phyloP scores from a whole-genome alignment of 495 filamentous ascomycete species.

The Xylaria intraflava region DNA sequence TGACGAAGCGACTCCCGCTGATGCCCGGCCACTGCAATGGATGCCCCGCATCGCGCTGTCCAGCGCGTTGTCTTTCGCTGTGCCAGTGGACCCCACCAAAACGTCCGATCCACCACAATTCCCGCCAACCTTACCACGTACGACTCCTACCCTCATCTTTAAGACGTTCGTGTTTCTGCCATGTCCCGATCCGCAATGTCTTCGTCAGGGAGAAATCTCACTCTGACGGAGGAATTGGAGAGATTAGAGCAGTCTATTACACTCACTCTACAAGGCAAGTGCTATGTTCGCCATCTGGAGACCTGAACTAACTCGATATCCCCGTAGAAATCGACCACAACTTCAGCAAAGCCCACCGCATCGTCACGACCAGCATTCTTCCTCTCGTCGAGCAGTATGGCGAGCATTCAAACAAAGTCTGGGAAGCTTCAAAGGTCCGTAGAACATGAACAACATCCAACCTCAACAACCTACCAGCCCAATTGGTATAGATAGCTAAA shows the following conservation, averaged over 20 bases:
- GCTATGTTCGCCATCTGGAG: not conserved
- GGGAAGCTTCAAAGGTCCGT: conserved; percentile 87
- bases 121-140: conserved; percentile 2
- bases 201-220: conserved; percentile 57
- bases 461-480: not conserved
- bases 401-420: conserved; percentile 86
- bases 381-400: conserved; percentile 96
- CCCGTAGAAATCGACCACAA: conserved; percentile 89
- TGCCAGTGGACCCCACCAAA: conserved; percentile 8
- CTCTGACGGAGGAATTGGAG: conserved; percentile 90
- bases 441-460: conserved; percentile 1
- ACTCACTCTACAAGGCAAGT: conserved; percentile 82
- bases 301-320: conserved; percentile 7
- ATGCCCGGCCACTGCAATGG: not conserved
- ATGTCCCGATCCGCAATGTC: conserved; percentile 39
- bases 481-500: conserved; percentile 10
- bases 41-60: conserved; percentile 14
- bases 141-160: not conserved
- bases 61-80: not conserved
- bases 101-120: not conserved
- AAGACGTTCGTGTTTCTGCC: conserved; percentile 4
- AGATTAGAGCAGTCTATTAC: conserved; percentile 96
- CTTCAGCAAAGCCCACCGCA: conserved; percentile 93
- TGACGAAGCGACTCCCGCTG: no score
- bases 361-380: conserved; percentile 88